These are phyloP conservation scores for Coemansia sp. DNA, from an alignment of 192 early-diverging fungal species.

Conservation along the genomic window DNA sequence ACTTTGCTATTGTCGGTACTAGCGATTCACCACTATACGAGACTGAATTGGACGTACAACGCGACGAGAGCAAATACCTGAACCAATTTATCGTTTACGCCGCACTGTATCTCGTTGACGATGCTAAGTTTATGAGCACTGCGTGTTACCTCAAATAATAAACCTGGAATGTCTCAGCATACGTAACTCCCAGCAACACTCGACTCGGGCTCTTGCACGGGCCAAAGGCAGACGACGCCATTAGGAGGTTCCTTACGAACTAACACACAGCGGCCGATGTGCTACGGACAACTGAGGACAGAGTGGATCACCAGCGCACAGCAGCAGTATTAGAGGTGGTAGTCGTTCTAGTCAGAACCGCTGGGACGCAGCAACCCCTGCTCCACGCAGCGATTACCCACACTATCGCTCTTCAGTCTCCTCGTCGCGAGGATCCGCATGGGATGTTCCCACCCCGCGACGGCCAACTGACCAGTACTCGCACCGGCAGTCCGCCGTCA, in stretches of 20 bases:
- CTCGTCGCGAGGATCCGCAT: neutral
- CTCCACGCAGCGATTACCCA: slow-evolving; percentile 4
- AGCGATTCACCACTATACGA: slow-evolving; percentile 96
- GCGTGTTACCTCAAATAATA: slow-evolving; percentile 87
- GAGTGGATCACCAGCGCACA: no score
- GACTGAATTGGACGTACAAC: slow-evolving; percentile 70
- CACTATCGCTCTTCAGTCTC: neutral
- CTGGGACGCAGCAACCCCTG: neutral
- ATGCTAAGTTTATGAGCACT: slow-evolving; percentile 85
- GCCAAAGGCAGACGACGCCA: slow-evolving; percentile 59
- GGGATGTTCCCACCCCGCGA: slow-evolving; percentile 2
- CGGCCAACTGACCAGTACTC: slow-evolving; percentile 8
- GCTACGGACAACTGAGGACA: no score
- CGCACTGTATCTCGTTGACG: slow-evolving; percentile 96
- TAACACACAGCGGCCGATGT: neutral
- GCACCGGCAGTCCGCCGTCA: slow-evolving; percentile 4
- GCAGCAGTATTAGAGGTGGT: no score
- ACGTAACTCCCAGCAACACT: slow-evolving; percentile 80
- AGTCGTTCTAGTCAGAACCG: neutral
- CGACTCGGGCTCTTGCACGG: slow-evolving; percentile 74
- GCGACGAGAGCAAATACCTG: slow-evolving; percentile 78
- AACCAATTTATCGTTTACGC: slow-evolving; percentile 97
- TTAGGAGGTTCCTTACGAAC: slow-evolving; percentile 59
- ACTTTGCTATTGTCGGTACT: slow-evolving; percentile 92
- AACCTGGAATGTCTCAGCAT: slow-evolving; percentile 90